Percentiles rank a stretch among this genome's conserved stretches.
Conservation (phyloP, 1,284 basidiomycete genomes). For the Pyrrhoderma noxium region DNA sequence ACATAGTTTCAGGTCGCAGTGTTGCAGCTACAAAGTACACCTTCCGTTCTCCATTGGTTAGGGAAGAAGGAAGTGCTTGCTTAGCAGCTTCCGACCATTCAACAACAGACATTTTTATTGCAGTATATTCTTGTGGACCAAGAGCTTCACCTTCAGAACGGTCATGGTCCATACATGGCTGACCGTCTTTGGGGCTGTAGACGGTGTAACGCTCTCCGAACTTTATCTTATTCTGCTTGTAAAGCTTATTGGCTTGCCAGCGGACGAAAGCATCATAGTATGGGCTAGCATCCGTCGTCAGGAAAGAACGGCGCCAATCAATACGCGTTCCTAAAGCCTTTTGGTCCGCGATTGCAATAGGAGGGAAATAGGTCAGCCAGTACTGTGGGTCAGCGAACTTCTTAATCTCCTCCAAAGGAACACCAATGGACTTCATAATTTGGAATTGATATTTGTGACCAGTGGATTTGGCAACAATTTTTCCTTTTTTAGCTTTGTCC, state of each 20-base stretch:
- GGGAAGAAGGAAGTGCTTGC: conserved; percentile 46
- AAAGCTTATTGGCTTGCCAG: conserved; percentile 97
- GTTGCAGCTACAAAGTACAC: conserved; percentile 95
- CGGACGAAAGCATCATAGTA: conserved; percentile 98
- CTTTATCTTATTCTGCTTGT: conserved; percentile 84
- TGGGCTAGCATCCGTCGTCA: conserved; percentile 94
- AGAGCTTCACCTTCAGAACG: conserved; percentile 92
- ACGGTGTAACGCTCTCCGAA: conserved; percentile 99
- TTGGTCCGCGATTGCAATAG: conserved; percentile 86
- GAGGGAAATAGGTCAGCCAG: conserved; percentile 96
- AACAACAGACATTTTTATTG: conserved; percentile 90
- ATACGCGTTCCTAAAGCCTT: conserved; percentile 86
- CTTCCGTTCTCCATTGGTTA: conserved; percentile 67
- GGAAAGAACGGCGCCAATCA: conserved; percentile 95
- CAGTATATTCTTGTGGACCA: conserved; percentile 96
- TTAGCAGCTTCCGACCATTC: conserved; percentile 67
- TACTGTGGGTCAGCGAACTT: conserved; percentile 91
- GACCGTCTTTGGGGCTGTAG: conserved; percentile 98
- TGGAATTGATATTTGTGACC: conserved; percentile 98
- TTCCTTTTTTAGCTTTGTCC: conserved; percentile 93
- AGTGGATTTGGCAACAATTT: conserved; percentile 88
- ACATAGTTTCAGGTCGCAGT: conserved; percentile 97
- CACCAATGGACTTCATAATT: conserved; percentile 92
- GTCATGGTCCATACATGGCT: conserved; percentile 99
- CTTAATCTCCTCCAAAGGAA: conserved; percentile 87